These are phyloP conservation scores for Nicotiana undulata DNA, from an alignment of 257 asterid genomes.

Conservation along the genomic window DNA sequence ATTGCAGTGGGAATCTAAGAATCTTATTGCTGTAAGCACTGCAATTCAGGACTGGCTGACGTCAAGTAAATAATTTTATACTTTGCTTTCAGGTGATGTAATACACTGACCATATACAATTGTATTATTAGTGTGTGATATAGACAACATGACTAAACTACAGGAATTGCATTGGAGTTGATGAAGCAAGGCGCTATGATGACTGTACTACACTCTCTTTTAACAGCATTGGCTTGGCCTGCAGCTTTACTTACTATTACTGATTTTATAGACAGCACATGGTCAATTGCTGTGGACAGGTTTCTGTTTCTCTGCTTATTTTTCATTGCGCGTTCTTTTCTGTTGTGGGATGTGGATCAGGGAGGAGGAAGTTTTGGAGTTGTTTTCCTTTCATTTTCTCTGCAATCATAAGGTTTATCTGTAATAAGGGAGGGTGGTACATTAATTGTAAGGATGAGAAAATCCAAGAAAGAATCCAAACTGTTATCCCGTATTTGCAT, in stretches of 20 bases:
- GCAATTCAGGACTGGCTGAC: slow-evolving; percentile 98
- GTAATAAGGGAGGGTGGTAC: not conserved
- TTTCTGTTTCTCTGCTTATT: slow-evolving; percentile 9
- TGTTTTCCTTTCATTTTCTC: not conserved
- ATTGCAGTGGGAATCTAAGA: slow-evolving; percentile 86
- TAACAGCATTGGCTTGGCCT: slow-evolving; percentile 93
- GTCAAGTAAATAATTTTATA: slow-evolving; percentile 55
- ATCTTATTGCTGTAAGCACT: slow-evolving; percentile 78
- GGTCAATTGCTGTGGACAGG: slow-evolving; percentile 95
- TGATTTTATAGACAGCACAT: slow-evolving; percentile 83
- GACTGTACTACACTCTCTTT: slow-evolving; percentile 74
- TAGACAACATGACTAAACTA: slow-evolving; percentile 8
- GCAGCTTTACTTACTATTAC: slow-evolving; percentile 62
- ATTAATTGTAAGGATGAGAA: not conserved
- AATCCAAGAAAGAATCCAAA: not conserved
- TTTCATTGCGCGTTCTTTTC: not conserved
- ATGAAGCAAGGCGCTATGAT: slow-evolving; percentile 95
- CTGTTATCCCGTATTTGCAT: not conserved
- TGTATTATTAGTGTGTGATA: not conserved
- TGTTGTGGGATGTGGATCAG: not conserved
- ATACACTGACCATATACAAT: not conserved
- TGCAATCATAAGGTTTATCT: not conserved
- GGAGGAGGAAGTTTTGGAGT: not conserved
- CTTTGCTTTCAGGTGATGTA: slow-evolving; percentile 9
- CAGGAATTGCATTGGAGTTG: slow-evolving; percentile 68